Base-by-base conservation (phyloP, 768 basidiomycete genomes). In the Cyathus striatus region DNA sequence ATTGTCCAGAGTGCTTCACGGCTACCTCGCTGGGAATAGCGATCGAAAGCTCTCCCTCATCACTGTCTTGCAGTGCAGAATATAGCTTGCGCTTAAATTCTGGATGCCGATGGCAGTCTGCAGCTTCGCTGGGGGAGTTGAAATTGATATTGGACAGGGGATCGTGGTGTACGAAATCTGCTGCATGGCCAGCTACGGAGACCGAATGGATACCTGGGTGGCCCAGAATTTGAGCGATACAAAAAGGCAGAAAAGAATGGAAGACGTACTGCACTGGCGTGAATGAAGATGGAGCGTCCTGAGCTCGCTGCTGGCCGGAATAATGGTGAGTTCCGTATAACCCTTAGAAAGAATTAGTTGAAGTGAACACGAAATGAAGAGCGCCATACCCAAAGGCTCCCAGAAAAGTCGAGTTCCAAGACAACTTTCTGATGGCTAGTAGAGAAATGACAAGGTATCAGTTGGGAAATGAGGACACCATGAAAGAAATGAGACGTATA, bases 341-440 rank as follows among this genome's bases (percentile, higher is more conserved):
- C 92, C 94, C 91, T 93, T 48, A 44, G 44, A 25, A 47, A 48
- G 38, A 43, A 58, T 56, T 50, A 62, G 51, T 39, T 17, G 34
- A 25, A 21, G 42, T 22, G 34, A 27, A 42, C 41, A 26, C 16
- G 44, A 40, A 41, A 30, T 20, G 40, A 22, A 43, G 35, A 32
- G 33, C 41, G 24, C 58, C 80, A 50, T 66, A 89, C 93, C 78
- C 86, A 87, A 55, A 93, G 74, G 57, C 74, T 73, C 17, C 95
- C 95, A 6, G 84, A 76, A 62, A 96, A 92, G 71, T 94, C 90
- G 48, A 97, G 81, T 68, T 95, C 91, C 52, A 97, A 70, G 48
- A 90, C 88, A 40, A 96, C 93, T 62, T 91, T 91, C 77, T 97
- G 95, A 68, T 95, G 89, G 67, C 86, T 90, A 83, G 86, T 91